Base-by-base conservation (phyloP, 331 rosid species). In the Acacia pycnantha region DNA sequence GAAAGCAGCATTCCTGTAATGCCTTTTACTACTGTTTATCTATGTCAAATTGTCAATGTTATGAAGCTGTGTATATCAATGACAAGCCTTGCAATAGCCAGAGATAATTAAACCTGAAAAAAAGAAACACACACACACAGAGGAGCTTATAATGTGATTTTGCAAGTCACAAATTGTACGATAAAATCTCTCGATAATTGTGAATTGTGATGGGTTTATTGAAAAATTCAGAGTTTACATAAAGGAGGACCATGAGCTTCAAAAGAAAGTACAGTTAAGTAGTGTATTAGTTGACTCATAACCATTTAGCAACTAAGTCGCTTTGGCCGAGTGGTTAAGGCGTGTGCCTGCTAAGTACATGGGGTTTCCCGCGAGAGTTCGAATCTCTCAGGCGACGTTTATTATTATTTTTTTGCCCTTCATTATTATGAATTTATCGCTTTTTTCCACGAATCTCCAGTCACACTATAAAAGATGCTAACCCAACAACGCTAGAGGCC, bases 271-370 rank as follows among this genome's bases (percentile, higher is more conserved):
- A 2, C 1, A 48, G 10, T 9, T 8, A 13, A 14, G 0, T 13
- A 2, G 0, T 4, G 15, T 48, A 14, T 48, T 2, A 48, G 0
- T 5, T 50, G 2, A 16, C 8, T 8, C 24, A 7, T 0, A 3
- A 53, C 2, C 1, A 3, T 0, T n/a, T n/a, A n/a, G n/a, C 15
- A 58, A 58, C 6, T 11, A 9, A 26, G 94, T 85, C 93, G 92
- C 92, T 92, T 93, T 93, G 96, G 93, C 97, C 92, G 93, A 93
- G 98, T 93, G 97, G 96, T 95, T 91, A 91, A 93, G 94, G 95
- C 91, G 93, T 90, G 96, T 92, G 98, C 97, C 93, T 88, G 97
- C 97, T 93, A 89, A 84, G 93, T 91, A 89, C 90, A 88, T 91
- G 93, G 95, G 92, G 90, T 90, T 80, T 91, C 90, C 94, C 91